Percentiles rank a stretch among this genome's conserved stretches.
Evolutionary conservation across 2,329 filamentous ascomycete species (phyloP).

Genomic region (Ascochyta pisi): DNA sequence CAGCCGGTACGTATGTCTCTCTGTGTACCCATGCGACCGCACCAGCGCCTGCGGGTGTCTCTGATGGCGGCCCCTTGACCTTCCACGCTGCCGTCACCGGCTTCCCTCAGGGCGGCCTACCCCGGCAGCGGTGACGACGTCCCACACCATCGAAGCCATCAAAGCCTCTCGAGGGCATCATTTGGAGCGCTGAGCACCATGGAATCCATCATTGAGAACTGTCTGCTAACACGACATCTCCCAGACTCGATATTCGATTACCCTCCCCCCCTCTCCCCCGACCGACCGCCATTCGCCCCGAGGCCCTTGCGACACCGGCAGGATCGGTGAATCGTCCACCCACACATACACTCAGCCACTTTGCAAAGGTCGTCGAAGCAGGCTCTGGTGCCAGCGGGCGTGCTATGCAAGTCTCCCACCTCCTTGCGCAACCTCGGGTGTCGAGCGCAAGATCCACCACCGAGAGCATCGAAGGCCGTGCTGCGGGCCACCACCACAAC

Average conservation of each 20-base stretch:
- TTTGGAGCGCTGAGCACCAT: conserved; percentile 26
- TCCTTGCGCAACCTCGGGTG: conserved; percentile 36
- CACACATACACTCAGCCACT: conserved; percentile 27
- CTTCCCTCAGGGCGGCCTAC: conserved; percentile 40
- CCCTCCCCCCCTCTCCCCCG: conserved; percentile 23
- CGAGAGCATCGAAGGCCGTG: conserved; percentile 33
- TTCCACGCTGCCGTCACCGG: conserved; percentile 35
- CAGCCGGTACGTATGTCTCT: conserved; percentile 45
- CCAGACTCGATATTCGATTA: conserved; percentile 32
- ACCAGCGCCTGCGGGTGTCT: conserved; percentile 17
- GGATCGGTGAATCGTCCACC: conserved; percentile 42
- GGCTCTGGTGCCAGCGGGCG: conserved; percentile 10
- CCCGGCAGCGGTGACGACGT: conserved; percentile 40
- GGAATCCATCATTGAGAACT: conserved; percentile 26
- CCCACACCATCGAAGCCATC: conserved; percentile 31
- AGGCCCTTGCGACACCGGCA: conserved; percentile 51
- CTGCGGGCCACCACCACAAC: conserved; percentile 40
- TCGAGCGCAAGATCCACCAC: conserved; percentile 36
- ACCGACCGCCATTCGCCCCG: conserved; percentile 40
- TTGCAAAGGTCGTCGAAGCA: conserved; percentile 26
- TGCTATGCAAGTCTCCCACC: conserved; percentile 43
- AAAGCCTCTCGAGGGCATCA: conserved; percentile 25
- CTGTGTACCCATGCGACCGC: conserved; percentile 42
- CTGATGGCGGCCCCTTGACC: conserved; percentile 27
- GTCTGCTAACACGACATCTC: conserved; percentile 30